Conservation (phyloP, 1,284 basidiomycete species). For the Ceratobasidium sp. region DNA sequence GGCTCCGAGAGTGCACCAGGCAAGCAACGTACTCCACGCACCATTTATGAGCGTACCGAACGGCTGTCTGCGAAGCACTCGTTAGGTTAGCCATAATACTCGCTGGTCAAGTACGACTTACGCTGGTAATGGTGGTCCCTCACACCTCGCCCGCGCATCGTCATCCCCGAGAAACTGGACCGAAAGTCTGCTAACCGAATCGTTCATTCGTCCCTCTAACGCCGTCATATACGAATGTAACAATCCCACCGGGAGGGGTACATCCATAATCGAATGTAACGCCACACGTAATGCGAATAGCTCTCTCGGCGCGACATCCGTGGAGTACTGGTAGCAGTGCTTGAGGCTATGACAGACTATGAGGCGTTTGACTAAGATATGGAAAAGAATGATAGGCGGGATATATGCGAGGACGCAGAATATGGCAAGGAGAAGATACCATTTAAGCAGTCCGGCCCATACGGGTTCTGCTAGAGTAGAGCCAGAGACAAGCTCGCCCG, state of each 20-base stretch:
- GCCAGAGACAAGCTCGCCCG: background rate
- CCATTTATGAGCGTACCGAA: background rate
- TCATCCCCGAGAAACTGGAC: background rate
- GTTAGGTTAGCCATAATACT: no score
- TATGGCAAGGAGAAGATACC: background rate
- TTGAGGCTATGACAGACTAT: background rate
- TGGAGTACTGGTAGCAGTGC: background rate
- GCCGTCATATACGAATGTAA: slow-evolving; percentile 10
- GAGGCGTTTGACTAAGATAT: background rate
- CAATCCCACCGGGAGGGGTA: background rate
- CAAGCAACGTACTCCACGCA: background rate
- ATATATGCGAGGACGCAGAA: background rate
- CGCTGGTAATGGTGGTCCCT: background rate
- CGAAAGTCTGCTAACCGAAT: background rate
- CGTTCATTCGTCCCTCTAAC: background rate
- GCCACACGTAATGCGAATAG: background rate
- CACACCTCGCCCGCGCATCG: background rate
- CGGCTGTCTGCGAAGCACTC: background rate
- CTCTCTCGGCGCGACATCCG: background rate
- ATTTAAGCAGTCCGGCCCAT: slow-evolving; percentile 7
- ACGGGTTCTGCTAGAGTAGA: slow-evolving; percentile 5
- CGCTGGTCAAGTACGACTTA: no score
- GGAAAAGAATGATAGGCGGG: background rate
- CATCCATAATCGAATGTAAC: background rate
- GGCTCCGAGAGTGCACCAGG: background rate